These are phyloP conservation scores for Aspergillus panamensis DNA, from an alignment of 495 filamentous ascomycete species.

Conservation along the genomic window DNA sequence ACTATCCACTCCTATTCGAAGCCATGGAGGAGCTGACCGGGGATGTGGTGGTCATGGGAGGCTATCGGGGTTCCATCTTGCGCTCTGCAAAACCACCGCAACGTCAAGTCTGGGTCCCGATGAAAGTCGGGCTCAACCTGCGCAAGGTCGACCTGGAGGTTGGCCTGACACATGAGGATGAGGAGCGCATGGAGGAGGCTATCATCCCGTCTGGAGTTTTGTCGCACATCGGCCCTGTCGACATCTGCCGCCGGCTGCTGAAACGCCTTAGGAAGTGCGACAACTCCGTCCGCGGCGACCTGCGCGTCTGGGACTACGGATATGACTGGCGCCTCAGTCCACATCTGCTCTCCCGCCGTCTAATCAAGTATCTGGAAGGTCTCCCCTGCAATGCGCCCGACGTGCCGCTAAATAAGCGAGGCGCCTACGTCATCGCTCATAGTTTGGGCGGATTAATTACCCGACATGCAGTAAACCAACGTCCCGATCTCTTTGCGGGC, in stretches of 20 bases:
- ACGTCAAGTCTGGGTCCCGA: conserved; percentile 85
- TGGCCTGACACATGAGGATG: conserved; percentile 76
- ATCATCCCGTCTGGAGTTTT: conserved; percentile 85
- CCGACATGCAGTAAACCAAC: conserved; percentile 82
- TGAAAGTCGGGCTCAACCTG: conserved; percentile 90
- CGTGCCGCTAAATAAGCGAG: conserved; percentile 48
- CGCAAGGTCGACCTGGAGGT: conserved; percentile 91
- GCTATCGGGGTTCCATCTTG: conserved; percentile 84
- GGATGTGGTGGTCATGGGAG: conserved; percentile 85
- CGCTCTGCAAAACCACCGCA: conserved; percentile 79
- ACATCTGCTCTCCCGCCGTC: conserved; percentile 62
- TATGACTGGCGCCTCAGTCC: conserved; percentile 96
- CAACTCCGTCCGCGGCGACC: conserved; percentile 63
- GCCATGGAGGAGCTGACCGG: conserved; percentile 70
- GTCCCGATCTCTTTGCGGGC: conserved; percentile 82
- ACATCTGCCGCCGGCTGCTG: conserved; percentile 79
- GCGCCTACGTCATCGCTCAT: conserved; percentile 82
- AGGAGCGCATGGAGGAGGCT: conserved; percentile 75
- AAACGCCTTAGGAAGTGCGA: conserved; percentile 71
- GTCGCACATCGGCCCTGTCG: conserved; percentile 85
- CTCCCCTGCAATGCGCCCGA: conserved; percentile 68
- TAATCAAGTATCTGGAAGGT: conserved; percentile 68
- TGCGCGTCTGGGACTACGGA: conserved; percentile 85
- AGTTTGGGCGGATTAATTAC: conserved; percentile 88
- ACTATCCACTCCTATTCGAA: conserved; percentile 54